Evolutionary conservation across 306 rosid genomes (phyloP).

Genomic region (Delonix regia): DNA sequence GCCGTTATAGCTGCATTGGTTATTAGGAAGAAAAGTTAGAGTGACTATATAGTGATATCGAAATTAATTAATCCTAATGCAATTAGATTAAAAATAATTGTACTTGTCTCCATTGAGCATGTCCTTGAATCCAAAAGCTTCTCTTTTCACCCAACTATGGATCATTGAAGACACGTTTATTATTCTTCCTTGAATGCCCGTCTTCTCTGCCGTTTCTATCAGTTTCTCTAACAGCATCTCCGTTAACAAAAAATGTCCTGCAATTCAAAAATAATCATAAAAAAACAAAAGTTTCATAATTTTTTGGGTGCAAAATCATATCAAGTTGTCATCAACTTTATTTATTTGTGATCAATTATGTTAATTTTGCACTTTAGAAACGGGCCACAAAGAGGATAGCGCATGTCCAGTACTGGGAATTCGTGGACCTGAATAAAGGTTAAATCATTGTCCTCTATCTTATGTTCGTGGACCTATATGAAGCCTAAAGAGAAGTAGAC

Average conservation of each 20-base stretch:
- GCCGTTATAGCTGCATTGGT: slow-evolving; percentile 80
- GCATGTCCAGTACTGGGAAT: slow-evolving; percentile 4
- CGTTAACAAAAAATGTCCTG: slow-evolving; percentile 86
- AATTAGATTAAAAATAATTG: background rate
- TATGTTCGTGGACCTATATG: slow-evolving; percentile 20
- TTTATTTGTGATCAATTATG: background rate
- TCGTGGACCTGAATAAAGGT: slow-evolving; percentile 8
- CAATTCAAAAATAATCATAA: slow-evolving; percentile 23
- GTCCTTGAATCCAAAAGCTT: slow-evolving; percentile 64
- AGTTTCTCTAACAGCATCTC: slow-evolving; percentile 82
- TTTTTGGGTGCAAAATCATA: background rate
- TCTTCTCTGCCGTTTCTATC: slow-evolving; percentile 79
- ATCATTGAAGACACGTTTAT: slow-evolving; percentile 80
- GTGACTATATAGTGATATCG: background rate
- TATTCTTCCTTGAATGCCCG: slow-evolving; percentile 91
- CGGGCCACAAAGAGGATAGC: background rate
- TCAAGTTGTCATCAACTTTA: background rate
- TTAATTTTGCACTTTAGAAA: background rate
- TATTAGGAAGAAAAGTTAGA: slow-evolving; percentile 1
- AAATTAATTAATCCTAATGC: background rate
- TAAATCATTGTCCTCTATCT: slow-evolving; percentile 10
- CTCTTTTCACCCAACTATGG: slow-evolving; percentile 85
- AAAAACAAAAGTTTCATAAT: background rate
- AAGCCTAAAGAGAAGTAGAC: slow-evolving; percentile 1
- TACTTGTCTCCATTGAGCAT: slow-evolving; percentile 77